These are phyloP conservation scores for Colletotrichum sublineola DNA, from an alignment of 2,329 filamentous ascomycete species.

Conservation along the genomic window DNA sequence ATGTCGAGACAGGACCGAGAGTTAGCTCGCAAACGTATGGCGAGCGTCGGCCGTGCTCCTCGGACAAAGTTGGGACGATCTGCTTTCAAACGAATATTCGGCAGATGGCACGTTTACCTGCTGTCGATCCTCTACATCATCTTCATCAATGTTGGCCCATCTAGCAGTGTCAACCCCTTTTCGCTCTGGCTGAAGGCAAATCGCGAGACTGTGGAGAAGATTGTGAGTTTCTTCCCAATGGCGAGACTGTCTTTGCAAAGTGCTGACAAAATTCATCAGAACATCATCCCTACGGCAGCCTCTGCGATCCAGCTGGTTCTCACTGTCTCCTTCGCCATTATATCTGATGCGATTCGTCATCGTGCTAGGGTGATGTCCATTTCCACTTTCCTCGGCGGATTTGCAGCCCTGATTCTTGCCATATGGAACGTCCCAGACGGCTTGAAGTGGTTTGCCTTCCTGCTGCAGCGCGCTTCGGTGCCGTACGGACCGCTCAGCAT, in stretches of 20 bases:
- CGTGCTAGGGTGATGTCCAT: slow-evolving; percentile 36
- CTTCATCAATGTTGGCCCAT: slow-evolving; percentile 64
- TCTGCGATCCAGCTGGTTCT: slow-evolving; percentile 36
- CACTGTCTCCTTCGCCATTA: slow-evolving; percentile 34
- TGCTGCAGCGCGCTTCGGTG: slow-evolving; percentile 48
- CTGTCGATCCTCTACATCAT: slow-evolving; percentile 54
- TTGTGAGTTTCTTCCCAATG: slow-evolving; percentile 58
- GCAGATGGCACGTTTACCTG: slow-evolving; percentile 54
- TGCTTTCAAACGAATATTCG: slow-evolving; percentile 36
- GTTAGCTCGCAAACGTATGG: slow-evolving; percentile 29
- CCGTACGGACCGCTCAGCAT: slow-evolving; percentile 36
- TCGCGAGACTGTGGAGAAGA: slow-evolving; percentile 62
- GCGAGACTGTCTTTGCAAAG: too few species aligned
- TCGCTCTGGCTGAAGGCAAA: slow-evolving; percentile 57
- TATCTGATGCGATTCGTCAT: slow-evolving; percentile 37
- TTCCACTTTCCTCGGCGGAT: slow-evolving; percentile 34
- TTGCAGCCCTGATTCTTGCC: slow-evolving; percentile 56
- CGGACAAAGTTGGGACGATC: slow-evolving; percentile 63
- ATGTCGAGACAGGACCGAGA: slow-evolving; percentile 12
- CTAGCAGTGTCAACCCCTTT: slow-evolving; percentile 53
- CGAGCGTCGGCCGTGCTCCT: slow-evolving; percentile 63
- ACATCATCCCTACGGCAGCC: slow-evolving; percentile 37
- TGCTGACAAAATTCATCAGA: not conserved
- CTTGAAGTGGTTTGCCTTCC: slow-evolving; percentile 66
- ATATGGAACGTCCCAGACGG: slow-evolving; percentile 69